phyloP scores from a whole-genome alignment of 2,329 filamentous ascomycete genomes.

The Ophiostoma australiae region DNA sequence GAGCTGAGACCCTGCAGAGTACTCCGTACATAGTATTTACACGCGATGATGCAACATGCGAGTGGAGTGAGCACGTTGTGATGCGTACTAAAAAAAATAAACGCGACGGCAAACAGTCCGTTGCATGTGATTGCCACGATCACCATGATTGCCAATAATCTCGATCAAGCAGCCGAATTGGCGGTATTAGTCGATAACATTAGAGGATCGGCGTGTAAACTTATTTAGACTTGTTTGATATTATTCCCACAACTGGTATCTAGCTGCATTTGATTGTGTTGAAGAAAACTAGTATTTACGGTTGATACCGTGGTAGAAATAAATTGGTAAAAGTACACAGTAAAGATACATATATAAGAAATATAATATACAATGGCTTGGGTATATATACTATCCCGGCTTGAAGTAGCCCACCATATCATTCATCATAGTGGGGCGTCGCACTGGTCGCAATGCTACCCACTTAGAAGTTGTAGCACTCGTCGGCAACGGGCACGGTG shows the following conservation, averaged over 20 bases:
- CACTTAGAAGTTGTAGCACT: conserved; percentile 29
- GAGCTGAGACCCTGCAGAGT: background rate
- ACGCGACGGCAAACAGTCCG: background rate
- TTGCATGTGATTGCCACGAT: background rate
- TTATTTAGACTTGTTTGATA: background rate
- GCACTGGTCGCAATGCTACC: background rate
- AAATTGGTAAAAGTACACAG: no score
- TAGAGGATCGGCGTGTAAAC: background rate
- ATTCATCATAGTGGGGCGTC: background rate
- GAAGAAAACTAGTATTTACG: background rate
- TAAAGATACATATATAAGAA: background rate
- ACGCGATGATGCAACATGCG: background rate
- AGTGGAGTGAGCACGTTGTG: background rate
- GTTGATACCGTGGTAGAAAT: background rate
- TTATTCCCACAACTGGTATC: background rate
- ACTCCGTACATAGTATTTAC: background rate
- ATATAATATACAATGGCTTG: background rate
- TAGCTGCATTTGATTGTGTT: background rate
- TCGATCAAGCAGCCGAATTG: background rate
- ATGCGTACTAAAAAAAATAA: background rate
- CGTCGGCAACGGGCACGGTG: conserved; percentile 30
- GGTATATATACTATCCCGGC: background rate
- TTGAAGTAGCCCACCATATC: background rate
- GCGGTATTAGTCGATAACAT: background rate
- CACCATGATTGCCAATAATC: background rate